Base-by-base conservation (phyloP, 192 early-diverging fungal genomes). In the Dissophora globulifera region DNA sequence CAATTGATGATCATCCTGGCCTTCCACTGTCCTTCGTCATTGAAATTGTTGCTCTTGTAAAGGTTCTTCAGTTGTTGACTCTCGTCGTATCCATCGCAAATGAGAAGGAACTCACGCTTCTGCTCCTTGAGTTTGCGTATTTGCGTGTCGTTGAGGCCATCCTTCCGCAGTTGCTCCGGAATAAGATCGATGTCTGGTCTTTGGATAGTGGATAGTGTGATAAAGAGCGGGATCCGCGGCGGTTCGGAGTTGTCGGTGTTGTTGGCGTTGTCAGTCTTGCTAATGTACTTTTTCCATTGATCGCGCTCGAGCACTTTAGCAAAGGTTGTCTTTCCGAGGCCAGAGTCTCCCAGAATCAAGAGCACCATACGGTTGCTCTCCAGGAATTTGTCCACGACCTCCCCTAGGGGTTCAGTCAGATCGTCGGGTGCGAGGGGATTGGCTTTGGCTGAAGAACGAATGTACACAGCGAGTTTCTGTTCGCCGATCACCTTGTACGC, bases 21-120 rank as follows among this genome's bases (percentile, higher is more conserved):
- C 15, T 17, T 9, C 58, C 58, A 49, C 31, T 46, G 25, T 4
- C 45, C 58, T 0, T 27, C 4, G 4, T 32, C 17, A 31, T 49
- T 49, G 13, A 60, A 17, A 1, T 16, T 0, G 45, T 60, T 60
- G 9, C 29, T 60, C 2, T 8, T 22, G 30, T 60, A 22, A 5
- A 60, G 16, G 30, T 60, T 60, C 29, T 3, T 7, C 0, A 19
- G 47, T 12, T 20, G 29, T 23, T 48, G 45, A 11, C n/a, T 12
- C 46, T 60, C 58, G 30, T 60, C 58, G 23, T 60, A 60, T 17
- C 58, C 58, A 30, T 60, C 58, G 22, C 58, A 60, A 20, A 60
- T 60, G 20, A 60, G 25, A 0, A 48, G 8, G 19, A 60, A 29
- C 27, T 49, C 35, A 38, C 35, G 35, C n/a, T n/a, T n/a, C 27